Conservation (phyloP, 306 rosid species). For the Mimosa pudica region DNA sequence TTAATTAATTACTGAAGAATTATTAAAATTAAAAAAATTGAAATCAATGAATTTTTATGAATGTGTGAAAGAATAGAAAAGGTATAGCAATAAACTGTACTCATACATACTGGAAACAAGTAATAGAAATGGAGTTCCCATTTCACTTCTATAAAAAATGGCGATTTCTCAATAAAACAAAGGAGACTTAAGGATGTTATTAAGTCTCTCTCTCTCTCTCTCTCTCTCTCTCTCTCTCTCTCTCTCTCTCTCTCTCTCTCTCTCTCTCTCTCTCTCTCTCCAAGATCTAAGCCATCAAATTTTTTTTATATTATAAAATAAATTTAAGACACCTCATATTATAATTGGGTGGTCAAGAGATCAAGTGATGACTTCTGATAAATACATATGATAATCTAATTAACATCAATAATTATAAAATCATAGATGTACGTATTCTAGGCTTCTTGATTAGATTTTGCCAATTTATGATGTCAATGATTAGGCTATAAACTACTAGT, state of each 20-base stretch:
- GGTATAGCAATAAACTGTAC: neutral
- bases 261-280: too few species aligned
- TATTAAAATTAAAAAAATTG: too few species aligned
- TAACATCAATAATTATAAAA: neutral
- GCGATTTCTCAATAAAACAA: too few species aligned
- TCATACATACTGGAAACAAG: too few species aligned
- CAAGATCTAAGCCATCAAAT: neutral
- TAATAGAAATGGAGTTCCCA: too few species aligned
- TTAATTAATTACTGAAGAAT: too few species aligned
- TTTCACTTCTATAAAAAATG: too few species aligned
- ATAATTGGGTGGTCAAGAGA: neutral
- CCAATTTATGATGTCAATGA: neutral
- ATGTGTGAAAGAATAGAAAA: neutral
- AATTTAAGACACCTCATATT: neutral
- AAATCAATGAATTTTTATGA: neutral
- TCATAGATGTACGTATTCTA: neutral
- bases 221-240: too few species aligned
- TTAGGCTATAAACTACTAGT: neutral
- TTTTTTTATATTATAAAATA: neutral
- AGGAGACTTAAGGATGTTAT: too few species aligned
- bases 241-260: too few species aligned
- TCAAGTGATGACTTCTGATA: neutral
- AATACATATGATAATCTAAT: neutral
- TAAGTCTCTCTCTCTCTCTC: too few species aligned
- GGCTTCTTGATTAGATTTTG: neutral